Evolutionary conservation across 768 basidiomycete genomes (phyloP).

Genomic region (Auricularia sp.): DNA sequence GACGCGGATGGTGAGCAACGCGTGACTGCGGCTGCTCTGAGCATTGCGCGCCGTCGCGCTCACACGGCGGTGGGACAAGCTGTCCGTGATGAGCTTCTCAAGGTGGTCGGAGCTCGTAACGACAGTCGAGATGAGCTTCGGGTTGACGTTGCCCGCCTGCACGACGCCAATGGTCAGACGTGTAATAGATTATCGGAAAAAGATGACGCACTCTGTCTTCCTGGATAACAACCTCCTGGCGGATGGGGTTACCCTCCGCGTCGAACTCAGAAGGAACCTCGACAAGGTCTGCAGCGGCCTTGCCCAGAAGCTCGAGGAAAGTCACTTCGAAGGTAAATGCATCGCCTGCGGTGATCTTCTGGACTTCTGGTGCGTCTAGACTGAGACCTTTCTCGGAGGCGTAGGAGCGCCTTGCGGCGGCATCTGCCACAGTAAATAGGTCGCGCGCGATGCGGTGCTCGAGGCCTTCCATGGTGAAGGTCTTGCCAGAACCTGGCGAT

Average conservation of each 20-base stretch:
- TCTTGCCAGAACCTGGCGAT: neutral
- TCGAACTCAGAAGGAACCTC: conserved; percentile 16
- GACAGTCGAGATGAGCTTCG: conserved; percentile 17
- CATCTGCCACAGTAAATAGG: conserved; percentile 18
- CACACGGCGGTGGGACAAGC: conserved; percentile 20
- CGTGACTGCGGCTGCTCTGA: conserved; percentile 25
- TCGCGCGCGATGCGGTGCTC: conserved; percentile 25
- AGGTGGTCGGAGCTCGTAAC: conserved; percentile 22
- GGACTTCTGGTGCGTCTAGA: neutral
- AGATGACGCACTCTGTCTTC: conserved; percentile 21
- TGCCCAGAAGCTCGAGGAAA: conserved; percentile 26
- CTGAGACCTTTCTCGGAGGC: conserved; percentile 8
- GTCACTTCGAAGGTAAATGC: conserved; percentile 23
- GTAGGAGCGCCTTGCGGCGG: conserved; percentile 14
- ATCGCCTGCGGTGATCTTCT: neutral
- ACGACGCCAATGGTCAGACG: conserved; percentile 4
- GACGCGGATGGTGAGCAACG: conserved; percentile 22
- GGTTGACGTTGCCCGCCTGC: conserved; percentile 18
- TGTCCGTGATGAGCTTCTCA: conserved; percentile 21
- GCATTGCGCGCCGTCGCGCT: conserved; percentile 24
- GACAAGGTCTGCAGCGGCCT: conserved; percentile 21
- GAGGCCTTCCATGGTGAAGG: conserved; percentile 24
- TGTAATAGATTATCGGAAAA: neutral
- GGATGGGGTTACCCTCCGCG: conserved; percentile 16
- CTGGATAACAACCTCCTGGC: conserved; percentile 20